phyloP scores from a whole-genome alignment of 169 alveolate species.

The Hepatocystis sp. region DNA sequence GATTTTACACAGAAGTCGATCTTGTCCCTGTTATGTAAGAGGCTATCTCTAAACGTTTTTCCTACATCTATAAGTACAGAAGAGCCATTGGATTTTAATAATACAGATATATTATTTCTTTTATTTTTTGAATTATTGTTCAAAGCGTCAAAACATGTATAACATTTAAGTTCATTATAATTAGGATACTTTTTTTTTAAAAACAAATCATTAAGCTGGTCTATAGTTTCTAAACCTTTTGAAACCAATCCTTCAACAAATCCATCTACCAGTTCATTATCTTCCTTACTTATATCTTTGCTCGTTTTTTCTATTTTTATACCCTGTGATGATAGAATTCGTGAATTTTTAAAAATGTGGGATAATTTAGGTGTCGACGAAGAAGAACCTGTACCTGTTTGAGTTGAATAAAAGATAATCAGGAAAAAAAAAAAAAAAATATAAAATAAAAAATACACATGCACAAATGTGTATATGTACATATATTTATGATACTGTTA shows the following conservation, averaged over 20 bases:
- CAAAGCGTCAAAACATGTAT: slow-evolving; percentile 59
- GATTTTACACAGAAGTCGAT: slow-evolving; percentile 41
- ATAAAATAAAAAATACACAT: neutral
- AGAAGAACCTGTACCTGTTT: slow-evolving; percentile 68
- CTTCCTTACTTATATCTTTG: slow-evolving; percentile 35
- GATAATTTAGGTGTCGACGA: slow-evolving; percentile 70
- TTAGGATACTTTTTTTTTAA: slow-evolving; percentile 34
- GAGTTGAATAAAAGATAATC: too few relatives aligned
- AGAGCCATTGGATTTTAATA: slow-evolving; percentile 43
- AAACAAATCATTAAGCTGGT: slow-evolving; percentile 37
- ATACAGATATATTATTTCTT: slow-evolving; percentile 49
- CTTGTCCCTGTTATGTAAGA: slow-evolving; percentile 29
- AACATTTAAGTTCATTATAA: slow-evolving; percentile 21
- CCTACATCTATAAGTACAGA: slow-evolving; percentile 70
- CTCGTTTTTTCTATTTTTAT: neutral
- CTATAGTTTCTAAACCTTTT: slow-evolving; percentile 41
- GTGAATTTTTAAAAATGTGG: slow-evolving; percentile 57
- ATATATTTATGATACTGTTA: neutral
- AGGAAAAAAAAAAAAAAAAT: neutral
- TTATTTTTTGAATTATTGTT: slow-evolving; percentile 46
- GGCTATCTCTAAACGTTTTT: slow-evolving; percentile 62
- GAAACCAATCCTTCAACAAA: slow-evolving; percentile 55
- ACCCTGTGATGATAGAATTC: slow-evolving; percentile 8
- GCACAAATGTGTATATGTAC: neutral
- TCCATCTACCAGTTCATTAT: slow-evolving; percentile 19